A percentile compares a stretch with the other conserved stretches of the same genome.
These are phyloP conservation scores for Purpureocillium lavendulum DNA, from an alignment of 2,329 filamentous ascomycete species.

Conservation along the genomic window DNA sequence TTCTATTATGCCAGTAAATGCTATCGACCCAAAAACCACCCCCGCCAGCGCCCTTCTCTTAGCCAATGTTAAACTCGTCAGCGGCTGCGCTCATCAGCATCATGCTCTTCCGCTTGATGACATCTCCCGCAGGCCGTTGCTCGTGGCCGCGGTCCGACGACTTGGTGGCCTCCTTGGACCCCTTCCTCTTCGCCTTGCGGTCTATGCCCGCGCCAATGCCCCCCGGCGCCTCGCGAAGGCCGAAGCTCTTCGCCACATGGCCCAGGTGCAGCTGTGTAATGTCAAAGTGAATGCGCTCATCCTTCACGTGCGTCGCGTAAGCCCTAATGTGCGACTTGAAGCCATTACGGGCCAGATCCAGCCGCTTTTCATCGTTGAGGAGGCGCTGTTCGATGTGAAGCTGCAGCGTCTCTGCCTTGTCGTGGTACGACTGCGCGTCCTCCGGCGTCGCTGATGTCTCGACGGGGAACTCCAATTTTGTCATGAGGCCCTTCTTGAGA, in stretches of 20 bases:
- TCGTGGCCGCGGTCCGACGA: conserved; percentile 20
- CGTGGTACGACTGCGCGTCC: conserved; percentile 35
- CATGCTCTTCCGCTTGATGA: conserved; percentile 52
- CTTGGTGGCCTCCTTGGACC: conserved; percentile 11
- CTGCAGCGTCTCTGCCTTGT: conserved; percentile 48
- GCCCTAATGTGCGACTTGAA: conserved; percentile 91
- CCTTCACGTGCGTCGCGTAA: conserved; percentile 86
- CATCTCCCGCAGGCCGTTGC: conserved; percentile 26
- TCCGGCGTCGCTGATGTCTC: conserved; percentile 50
- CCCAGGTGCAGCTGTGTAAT: conserved; percentile 87
- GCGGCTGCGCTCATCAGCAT: conserved; percentile 58
- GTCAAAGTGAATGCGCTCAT: conserved; percentile 81
- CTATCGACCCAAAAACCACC: too few relatives aligned
- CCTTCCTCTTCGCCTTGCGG: conserved; percentile 35
- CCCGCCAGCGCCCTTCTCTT: conserved; percentile 6
- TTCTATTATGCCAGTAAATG: too few relatives aligned
- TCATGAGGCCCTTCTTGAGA: conserved; percentile 57
- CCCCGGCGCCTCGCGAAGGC: conserved; percentile 76
- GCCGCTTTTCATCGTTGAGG: conserved; percentile 53
- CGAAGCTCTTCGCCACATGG: conserved; percentile 90
- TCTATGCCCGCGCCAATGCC: conserved; percentile 60
- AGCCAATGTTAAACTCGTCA: conserved; percentile 63
- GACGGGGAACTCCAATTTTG: conserved; percentile 56
- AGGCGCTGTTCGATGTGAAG: conserved; percentile 53
- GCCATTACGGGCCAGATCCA: conserved; percentile 75